Conservation (phyloP, 2,329 filamentous ascomycete species). For the Scedosporium minutisporum region DNA sequence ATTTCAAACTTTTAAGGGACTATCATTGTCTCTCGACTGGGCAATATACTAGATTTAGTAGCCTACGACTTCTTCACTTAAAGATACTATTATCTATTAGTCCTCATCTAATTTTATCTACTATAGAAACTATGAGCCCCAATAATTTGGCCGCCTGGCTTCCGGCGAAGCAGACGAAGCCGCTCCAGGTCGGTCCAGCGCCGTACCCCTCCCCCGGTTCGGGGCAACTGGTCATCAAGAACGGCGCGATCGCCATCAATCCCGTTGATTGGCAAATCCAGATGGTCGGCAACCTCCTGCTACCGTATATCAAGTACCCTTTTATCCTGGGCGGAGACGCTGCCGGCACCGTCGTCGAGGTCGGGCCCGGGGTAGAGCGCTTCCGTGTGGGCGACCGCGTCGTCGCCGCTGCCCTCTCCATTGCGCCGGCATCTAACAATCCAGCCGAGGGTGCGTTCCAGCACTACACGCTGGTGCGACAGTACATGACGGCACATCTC, state of each 20-base stretch:
- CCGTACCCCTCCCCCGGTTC: too few species aligned
- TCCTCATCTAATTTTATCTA: too few species aligned
- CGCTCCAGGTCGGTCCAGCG: too few species aligned
- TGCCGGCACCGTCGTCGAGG: constrained; percentile 34
- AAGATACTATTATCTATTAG: too few species aligned
- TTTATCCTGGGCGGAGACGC: constrained; percentile 30
- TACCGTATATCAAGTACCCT: too few species aligned
- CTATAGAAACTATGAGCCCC: too few species aligned
- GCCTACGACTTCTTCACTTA: too few species aligned
- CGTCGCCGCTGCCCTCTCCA: constrained; percentile 19
- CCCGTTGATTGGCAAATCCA: constrained; percentile 25
- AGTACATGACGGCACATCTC: constrained; percentile 13
- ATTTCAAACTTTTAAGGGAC: too few species aligned
- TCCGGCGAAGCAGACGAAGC: too few species aligned
- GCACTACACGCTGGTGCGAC: constrained; percentile 35
- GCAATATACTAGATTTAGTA: too few species aligned
- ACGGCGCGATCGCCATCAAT: constrained; percentile 25
- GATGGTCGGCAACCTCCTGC: constrained; percentile 11
- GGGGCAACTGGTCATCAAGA: constrained; percentile 13
- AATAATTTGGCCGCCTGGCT: too few species aligned
- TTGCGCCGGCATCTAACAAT: constrained; percentile 21
- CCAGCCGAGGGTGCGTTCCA: constrained; percentile 30
- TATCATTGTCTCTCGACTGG: too few species aligned
- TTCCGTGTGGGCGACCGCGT: constrained; percentile 39
- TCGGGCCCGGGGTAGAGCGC: constrained; percentile 30